A percentile compares a stretch with the other conserved stretches of the same genome.
Evolutionary conservation across 805 yeast genomes (phyloP).

Genomic region (Wickerhamiella cacticola): DNA sequence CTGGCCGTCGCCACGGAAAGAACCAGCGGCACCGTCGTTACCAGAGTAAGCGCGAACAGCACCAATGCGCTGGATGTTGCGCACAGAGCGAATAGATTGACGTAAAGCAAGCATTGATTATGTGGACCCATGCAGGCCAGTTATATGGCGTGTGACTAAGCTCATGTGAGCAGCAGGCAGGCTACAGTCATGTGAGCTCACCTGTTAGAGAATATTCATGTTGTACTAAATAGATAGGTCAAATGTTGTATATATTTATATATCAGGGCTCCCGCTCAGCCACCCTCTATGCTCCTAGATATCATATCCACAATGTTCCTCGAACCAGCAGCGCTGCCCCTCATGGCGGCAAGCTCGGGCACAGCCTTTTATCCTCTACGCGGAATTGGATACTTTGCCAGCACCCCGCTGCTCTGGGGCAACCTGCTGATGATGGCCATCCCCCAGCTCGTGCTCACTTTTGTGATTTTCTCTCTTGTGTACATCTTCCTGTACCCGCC

Average conservation of each 20-base stretch:
- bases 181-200: no score
- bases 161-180: no score
- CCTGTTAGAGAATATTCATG: no score
- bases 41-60: constrained; percentile 17
- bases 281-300: constrained; percentile 1
- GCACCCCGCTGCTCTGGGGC: constrained; percentile 38
- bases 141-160: not conserved
- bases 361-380: constrained; percentile 27
- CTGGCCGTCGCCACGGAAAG: constrained; percentile 47
- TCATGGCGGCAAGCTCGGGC: constrained; percentile 21
- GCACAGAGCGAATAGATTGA: constrained; percentile 13
- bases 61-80: constrained; percentile 13
- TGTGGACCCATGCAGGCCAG: not conserved
- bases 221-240: no score
- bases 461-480: constrained; percentile 30
- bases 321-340: constrained; percentile 23
- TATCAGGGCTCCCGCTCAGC: not conserved
- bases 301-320: constrained; percentile 10
- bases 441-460: constrained; percentile 36
- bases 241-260: constrained; percentile 1
- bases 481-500: constrained; percentile 36
- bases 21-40: constrained; percentile 33
- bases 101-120: constrained; percentile 18
- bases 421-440: constrained; percentile 34
- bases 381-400: constrained; percentile 35